Evolutionary conservation across 148 eudicot genomes (phyloP), one percentile per base, ranked within the genome.

Genomic region (Silene latifolia): DNA sequence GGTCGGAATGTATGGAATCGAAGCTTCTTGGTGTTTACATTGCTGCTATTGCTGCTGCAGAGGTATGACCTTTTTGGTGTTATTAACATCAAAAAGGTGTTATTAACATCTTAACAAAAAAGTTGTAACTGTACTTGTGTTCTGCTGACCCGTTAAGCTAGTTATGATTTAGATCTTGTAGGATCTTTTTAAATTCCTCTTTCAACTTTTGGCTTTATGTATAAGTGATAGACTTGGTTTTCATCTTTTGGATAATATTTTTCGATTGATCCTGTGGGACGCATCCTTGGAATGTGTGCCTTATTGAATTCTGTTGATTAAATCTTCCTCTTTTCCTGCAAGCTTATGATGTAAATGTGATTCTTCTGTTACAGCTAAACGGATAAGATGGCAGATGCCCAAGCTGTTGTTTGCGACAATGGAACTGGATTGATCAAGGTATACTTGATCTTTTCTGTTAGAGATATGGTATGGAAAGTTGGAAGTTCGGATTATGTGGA

Each of bases 361-460:
- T 25, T 29, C 8, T 10, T 48, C 14, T 48, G 57, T 11, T 75
- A 5, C 78, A 80, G 86, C 71, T 79, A 80, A 65, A 78, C 35
- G 57, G 67, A 79, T 47, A 29, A 65, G 74, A 87, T 85, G 90
- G 88, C 90, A 10, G 90, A 87, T 75, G 81, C 85, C 74, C 88
- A 85, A 63, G 86, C 88, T 63, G 86, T 87, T 13, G 90, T 87
- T 72, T 85, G 90, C 35, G 88, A 87, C 81, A 87, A 87, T 87
- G 90, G 88, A 74, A 87, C 87, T 67, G 85, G 87, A 78, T 80
- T 85, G 88, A 85, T 85, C 66, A 82, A 85, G 88, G 88, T 81
- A 84, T 27, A 48, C 35, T 24, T 23, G 61, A 21, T 7, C 57
- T 25, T 71, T 60, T 39, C 69, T 65, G 46, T 13, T 29, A 65